A percentile compares a stretch with the other conserved stretches of the same genome.
phyloP scores from a whole-genome alignment of 768 basidiomycete genomes.

The Crepidotus variabilis region DNA sequence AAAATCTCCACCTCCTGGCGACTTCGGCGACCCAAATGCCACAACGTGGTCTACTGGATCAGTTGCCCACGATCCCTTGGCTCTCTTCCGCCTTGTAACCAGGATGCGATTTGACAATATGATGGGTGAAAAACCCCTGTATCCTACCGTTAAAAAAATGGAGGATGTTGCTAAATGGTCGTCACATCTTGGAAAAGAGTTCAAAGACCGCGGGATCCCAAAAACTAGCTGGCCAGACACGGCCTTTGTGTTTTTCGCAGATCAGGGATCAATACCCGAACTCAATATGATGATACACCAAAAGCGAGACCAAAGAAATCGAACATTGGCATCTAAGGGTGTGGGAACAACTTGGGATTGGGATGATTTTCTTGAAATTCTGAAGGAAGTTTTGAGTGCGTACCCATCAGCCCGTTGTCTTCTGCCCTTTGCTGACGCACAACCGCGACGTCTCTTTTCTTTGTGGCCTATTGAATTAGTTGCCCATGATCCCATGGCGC shows the following conservation, averaged over 20 bases:
- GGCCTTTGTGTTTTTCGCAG: slow-evolving; percentile 8
- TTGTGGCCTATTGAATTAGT: too few species aligned
- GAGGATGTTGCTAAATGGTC: slow-evolving; percentile 4
- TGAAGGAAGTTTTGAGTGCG: slow-evolving; percentile 6
- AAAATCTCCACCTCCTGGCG: too few species aligned
- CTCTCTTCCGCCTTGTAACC: slow-evolving; percentile 3
- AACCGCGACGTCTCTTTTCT: too few species aligned
- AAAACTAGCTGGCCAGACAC: slow-evolving; percentile 11
- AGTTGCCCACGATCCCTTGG: neutral
- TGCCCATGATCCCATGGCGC: neutral
- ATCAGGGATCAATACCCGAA: neutral
- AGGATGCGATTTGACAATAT: slow-evolving; percentile 3
- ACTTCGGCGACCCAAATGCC: too few species aligned
- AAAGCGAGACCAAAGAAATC: neutral
- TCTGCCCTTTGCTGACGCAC: neutral
- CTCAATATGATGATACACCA: slow-evolving; percentile 7
- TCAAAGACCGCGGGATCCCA: slow-evolving; percentile 2
- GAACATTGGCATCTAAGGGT: neutral
- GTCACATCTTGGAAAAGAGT: neutral
- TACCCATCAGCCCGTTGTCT: neutral
- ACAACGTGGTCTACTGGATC: too few species aligned
- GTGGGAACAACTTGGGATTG: slow-evolving; percentile 5
- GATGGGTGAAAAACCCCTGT: slow-evolving; percentile 1
- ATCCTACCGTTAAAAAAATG: neutral
- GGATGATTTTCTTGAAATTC: slow-evolving; percentile 7